Base-by-base conservation (phyloP, 768 basidiomycete genomes). In the Suillus brevipes region DNA sequence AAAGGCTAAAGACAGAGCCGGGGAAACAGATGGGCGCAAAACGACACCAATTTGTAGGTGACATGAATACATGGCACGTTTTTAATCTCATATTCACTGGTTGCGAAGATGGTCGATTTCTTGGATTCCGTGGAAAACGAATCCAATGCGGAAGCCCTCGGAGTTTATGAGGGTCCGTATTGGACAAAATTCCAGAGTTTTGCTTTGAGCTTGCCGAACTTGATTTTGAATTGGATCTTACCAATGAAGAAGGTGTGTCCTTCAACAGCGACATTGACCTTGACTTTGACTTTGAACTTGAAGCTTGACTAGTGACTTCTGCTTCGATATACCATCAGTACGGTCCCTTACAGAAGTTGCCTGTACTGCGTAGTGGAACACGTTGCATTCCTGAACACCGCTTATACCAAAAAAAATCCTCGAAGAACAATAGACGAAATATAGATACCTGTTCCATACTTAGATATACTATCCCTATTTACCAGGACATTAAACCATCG, bases 1-100 rank as follows among this genome's bases (percentile, higher is more conserved):
- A 86, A 55, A 80, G 85, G 66, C 85, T 96, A 66, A 96, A 95
- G 79, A 97, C 94, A 0, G 83, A 80, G 10, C 82, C 83, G 3
- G 95, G 92, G 4, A 88, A 83, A 71, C 71, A 73, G 63, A 77
- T 94, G 74, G 94, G 92, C 28, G 81, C 83, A 65, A 87, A 83
- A 68, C 80, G 94, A 68, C 94, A 96, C 73, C 78, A 85, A 69
- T 79, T 89, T 60, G 94, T 94, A 68, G 65, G 84, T 75, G 8
- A 47, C n/a, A 16, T 31, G 7, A 31, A 37, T 16, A 34, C 14
- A 31, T 28, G 7, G 31, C 25, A 25, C 18, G 18, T 25, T 49
- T 61, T 37, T n/a, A 75, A 69, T 37, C 34, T 47, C 28, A 43
- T 18, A 60, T 49, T 60, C 62, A 49, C 23, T 36, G 45, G 37